phyloP scores from a whole-genome alignment of 768 basidiomycete genomes.

The Suillus occidentalis region DNA sequence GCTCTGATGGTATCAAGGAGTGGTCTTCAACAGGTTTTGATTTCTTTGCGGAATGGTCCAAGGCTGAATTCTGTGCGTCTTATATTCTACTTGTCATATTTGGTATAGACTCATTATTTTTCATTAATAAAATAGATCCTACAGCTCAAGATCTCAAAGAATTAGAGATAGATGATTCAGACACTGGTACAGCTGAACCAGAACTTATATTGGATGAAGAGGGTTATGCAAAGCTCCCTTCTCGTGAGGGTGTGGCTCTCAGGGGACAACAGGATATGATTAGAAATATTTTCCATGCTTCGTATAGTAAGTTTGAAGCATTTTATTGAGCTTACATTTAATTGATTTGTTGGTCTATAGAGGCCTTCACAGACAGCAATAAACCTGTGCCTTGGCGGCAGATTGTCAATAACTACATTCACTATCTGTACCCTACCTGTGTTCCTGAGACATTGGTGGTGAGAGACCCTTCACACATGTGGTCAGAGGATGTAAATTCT shows the following conservation, averaged over 20 bases:
- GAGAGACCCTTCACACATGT: background rate
- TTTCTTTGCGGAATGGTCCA: background rate
- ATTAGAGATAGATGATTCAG: background rate
- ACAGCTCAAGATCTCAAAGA: background rate
- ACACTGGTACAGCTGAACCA: background rate
- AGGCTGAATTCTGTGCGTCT: background rate
- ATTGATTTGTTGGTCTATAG: background rate
- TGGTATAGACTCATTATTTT: background rate
- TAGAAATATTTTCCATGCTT: background rate
- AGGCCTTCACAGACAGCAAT: background rate
- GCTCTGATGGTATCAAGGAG: background rate
- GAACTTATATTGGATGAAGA: background rate
- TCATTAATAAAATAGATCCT: background rate
- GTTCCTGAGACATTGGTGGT: background rate
- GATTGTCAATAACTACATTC: background rate
- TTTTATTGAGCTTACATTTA: background rate
- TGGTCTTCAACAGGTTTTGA: background rate
- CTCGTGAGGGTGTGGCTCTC: background rate
- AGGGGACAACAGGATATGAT: slow-evolving; percentile 2
- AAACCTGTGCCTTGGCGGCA: background rate
- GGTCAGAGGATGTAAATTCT: background rate
- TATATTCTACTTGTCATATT: background rate
- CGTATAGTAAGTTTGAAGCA: background rate
- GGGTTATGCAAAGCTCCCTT: slow-evolving; percentile 1
- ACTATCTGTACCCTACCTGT: background rate